phyloP scores from a whole-genome alignment of 129 eudicot species.

The Sambucus nigra region DNA sequence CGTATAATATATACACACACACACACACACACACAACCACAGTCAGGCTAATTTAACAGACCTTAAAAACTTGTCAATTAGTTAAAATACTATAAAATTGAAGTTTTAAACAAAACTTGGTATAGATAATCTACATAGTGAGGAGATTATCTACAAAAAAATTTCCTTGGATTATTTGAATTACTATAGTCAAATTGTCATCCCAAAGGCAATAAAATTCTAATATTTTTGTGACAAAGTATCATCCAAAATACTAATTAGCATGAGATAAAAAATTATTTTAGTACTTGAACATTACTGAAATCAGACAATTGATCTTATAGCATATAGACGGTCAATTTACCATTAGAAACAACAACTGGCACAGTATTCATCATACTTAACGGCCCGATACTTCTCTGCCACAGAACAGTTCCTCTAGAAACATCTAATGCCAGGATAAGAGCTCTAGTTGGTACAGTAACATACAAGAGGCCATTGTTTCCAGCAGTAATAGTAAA shows the following conservation, averaged over 20 bases:
- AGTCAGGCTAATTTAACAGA: too few species aligned
- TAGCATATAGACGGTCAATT: slow-evolving; percentile 1
- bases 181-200: too few species aligned
- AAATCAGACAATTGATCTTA: neutral
- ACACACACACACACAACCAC: too few species aligned
- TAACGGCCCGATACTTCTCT: slow-evolving; percentile 65
- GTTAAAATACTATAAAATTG: too few species aligned
- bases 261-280: neutral
- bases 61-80: too few species aligned
- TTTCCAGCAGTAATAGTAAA: slow-evolving; percentile 68
- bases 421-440: slow-evolving; percentile 59
- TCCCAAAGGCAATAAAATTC: too few species aligned
- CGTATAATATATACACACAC: too few species aligned
- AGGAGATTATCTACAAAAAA: too few species aligned
- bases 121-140: too few species aligned
- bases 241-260: neutral
- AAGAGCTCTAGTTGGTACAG: slow-evolving; percentile 37
- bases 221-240: too few species aligned
- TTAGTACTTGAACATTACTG: neutral
- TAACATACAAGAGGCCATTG: slow-evolving; percentile 66
- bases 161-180: too few species aligned
- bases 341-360: slow-evolving; percentile 67
- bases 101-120: too few species aligned
- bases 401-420: slow-evolving; percentile 65
- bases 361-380: slow-evolving; percentile 48